Base-by-base conservation (phyloP, 192 early-diverging fungal genomes). In the Pecoramyces ruminantium region DNA sequence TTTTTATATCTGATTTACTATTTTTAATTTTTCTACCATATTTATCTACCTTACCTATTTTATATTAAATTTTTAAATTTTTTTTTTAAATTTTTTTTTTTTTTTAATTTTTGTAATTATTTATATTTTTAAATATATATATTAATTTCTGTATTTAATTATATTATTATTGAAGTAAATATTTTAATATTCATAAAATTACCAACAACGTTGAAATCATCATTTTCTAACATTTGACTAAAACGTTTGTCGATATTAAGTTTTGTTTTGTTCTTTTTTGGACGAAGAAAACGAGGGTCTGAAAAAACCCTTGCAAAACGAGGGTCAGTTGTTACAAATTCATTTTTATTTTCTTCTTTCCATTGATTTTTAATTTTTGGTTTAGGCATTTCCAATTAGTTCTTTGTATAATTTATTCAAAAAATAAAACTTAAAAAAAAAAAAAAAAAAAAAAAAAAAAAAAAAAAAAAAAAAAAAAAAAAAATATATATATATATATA, bases 171-270 rank as follows among this genome's bases (percentile, higher is more conserved):
- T n/a, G n/a, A n/a, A n/a, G n/a, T n/a, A n/a, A 34, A 34, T 6
- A 34, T 34, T 6, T 34, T 6, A 34, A 34, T 34, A 34, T 34
- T 34, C 11, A 34, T 34, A 34, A 34, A 2, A 21, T 51, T 51
- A 51, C 77, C 27, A 13, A 80, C 80, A 4, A 81, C 77, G 29
- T 84, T 90, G 82, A 93, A 92, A 77, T 90, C 91, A 28, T 92
- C 90, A 83, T 88, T 87, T 29, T 91, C 87, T 81, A 97, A 88
- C 92, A 98, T 94, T 28, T 87, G 85, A 15, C 88, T 82, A 85
- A 98, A 98, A 67, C 97, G 93, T 81, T 91, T 88, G 89, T 98
- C 97, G 30, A 98, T 89, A 17, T 89, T 89, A 79, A 98, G 89
- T 84, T 98, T 97, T 78, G 84, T 86, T 78, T 92, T 92, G 81